Conservation (phyloP, 2,329 filamentous ascomycete species). For the Podosphaera xanthii region DNA sequence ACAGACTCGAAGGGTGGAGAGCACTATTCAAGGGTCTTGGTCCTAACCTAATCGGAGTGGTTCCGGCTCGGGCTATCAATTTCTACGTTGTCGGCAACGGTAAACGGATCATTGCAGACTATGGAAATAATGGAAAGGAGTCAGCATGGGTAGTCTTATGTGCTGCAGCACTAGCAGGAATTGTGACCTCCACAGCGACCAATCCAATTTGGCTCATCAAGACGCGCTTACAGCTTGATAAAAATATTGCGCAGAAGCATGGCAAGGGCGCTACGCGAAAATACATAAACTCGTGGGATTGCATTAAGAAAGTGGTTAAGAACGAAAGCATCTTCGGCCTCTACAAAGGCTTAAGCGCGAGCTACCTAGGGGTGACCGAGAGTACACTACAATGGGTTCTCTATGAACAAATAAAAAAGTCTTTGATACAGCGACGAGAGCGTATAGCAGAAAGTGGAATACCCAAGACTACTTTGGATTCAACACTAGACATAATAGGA, state of each 20-base stretch:
- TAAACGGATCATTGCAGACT: constrained; percentile 57
- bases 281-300: constrained; percentile 78
- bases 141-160: constrained; percentile 55
- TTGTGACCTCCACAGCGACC: constrained; percentile 73
- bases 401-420: constrained; percentile 76
- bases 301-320: constrained; percentile 57
- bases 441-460: constrained; percentile 33
- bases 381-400: constrained; percentile 82
- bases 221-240: constrained; percentile 78
- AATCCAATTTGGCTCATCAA: constrained; percentile 97
- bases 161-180: constrained; percentile 54
- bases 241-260: constrained; percentile 43
- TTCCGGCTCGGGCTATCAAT: constrained; percentile 76
- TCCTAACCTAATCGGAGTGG: constrained; percentile 71
- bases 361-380: constrained; percentile 77
- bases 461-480: constrained; percentile 47
- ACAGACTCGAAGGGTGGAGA: constrained; percentile 58
- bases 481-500: constrained; percentile 53
- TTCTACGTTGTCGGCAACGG: constrained; percentile 88
- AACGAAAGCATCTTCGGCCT: constrained; percentile 62
- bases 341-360: constrained; percentile 78
- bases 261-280: constrained; percentile 32
- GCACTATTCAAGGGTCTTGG: constrained; percentile 86
- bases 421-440: constrained; percentile 41
- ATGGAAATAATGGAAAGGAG: constrained; percentile 48